Evolutionary conservation across 2,329 filamentous ascomycete genomes (phyloP), one percentile per base, ranked within the genome.

Genomic region (Colletotrichum horii): DNA sequence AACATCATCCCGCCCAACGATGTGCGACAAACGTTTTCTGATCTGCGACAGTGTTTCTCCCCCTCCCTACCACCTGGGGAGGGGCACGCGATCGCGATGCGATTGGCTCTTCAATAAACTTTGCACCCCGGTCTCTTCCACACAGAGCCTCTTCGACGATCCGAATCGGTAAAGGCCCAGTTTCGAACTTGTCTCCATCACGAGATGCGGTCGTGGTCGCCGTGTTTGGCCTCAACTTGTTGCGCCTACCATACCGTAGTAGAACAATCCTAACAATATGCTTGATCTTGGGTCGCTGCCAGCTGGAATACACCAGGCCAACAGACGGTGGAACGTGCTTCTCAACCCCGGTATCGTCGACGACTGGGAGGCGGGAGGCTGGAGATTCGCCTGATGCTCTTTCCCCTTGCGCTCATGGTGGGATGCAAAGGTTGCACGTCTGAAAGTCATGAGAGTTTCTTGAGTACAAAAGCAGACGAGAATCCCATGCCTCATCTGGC

Each of bases 191-290:
- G 74, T 65, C 70, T 74, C 70, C 74, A 69, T 74, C 70, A 38
- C 28, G 64, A 76, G 58, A 76, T 68, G 48, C 36, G 22, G 34
- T 60, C 43, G 64, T 30, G 28, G 30, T 73, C 70, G 56, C 58
- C 70, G 64, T 43, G 74, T 76, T 76, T 76, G 74, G 74, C 74
- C 74, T 76, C 70, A 76, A 65, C 70, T 75, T 74, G 68, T 74
- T 22, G 19, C 22, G 38, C 30, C 43, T 48, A 38, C 56, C 43
- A 22, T 52, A 30, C 28, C 28, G 8, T 8, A 0, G 2, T 30
- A 52, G 43, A 52, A 52, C n/a, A 26, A 30, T 76, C 74, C 34
- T 65, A 65, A 58, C 64, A 55, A 22, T 26, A 52, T 69, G 62
- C 74, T 73, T 73, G 70, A 68, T 60, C 43, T 64, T 52, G 55